Base-by-base conservation (phyloP, 2,329 filamentous ascomycete genomes). In the Nothomitra cinnamomea region DNA sequence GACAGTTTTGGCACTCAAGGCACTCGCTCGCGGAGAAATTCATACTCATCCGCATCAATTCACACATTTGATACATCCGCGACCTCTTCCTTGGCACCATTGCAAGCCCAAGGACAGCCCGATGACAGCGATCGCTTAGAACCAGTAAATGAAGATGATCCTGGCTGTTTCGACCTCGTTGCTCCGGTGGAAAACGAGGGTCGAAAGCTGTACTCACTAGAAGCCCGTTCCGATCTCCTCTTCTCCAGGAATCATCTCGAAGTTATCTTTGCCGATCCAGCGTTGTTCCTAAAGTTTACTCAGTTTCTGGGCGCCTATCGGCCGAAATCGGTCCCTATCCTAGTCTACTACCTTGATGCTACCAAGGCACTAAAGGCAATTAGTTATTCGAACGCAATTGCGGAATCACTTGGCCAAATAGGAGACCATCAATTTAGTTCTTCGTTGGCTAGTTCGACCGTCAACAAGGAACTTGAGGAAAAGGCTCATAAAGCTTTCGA, bases 321-420 rank as follows among this genome's bases (percentile, higher is more conserved):
- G 45, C 78, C 80, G 3, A 67, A 74, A 19, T 85, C 83, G 0
- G 70, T 85, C 1, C 76, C 82, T 0, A 67, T 84, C 6, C 66
- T 88, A 13, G 76, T 80, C 24, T 85, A 87, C 67, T 87, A 87
- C 58, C 71, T 87, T 1, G 81, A 86, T 59, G 76, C 82, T 0
- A 65, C 80, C 55, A 89, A 88, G 61, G 83, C 83, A 0, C 65
- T 86, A 12, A 77, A 79, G 58, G 82, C 84, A 1, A 79, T 88
- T 55, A 72, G 74, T 35, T 87, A 87, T 60, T 76, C 82, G 19
- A 86, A 88, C 63, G 77, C 81, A 0, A 73, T 87, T 36, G 74
- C 79, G 1, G 74, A 21, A 48, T 73, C 79, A 1, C 69, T 85
- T 7, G 71, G 77, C 25, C 71, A 72, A 0, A 73, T 84, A 13